These are phyloP conservation scores for Kodamaea plutei DNA, from an alignment of 1,139 yeast genomes.

Conservation along the genomic window DNA sequence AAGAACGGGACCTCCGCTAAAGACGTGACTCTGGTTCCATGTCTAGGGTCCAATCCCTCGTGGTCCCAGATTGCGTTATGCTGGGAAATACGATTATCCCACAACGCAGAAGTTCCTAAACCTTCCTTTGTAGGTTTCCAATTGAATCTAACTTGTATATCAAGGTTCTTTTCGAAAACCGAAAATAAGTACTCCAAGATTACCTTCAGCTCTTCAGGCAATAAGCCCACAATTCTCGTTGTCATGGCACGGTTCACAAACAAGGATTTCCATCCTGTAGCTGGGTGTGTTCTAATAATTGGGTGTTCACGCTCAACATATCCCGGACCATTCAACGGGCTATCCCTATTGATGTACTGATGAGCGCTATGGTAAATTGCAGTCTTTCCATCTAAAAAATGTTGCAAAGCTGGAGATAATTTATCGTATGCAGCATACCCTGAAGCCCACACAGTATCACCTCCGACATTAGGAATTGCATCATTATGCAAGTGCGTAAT, in stretches of 20 bases:
- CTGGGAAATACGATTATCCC: conserved; percentile 53
- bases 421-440: conserved; percentile 51
- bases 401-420: conserved; percentile 45
- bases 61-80: conserved; percentile 42
- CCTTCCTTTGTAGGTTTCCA: conserved; percentile 47
- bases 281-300: conserved; percentile 39
- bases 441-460: conserved; percentile 49
- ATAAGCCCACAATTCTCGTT: conserved; percentile 33
- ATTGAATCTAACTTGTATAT: conserved; percentile 50
- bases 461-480: conserved; percentile 43
- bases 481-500: conserved; percentile 46
- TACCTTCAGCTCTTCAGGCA: conserved; percentile 28
- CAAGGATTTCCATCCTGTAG: conserved; percentile 40
- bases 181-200: conserved; percentile 32
- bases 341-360: conserved; percentile 35
- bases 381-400: conserved; percentile 46
- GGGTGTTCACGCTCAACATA: conserved; percentile 38
- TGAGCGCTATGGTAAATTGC: conserved; percentile 46
- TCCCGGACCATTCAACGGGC: conserved; percentile 37
- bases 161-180: conserved; percentile 33
- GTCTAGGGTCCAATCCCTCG: conserved; percentile 42
- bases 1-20: conserved; percentile 52
- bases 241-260: conserved; percentile 37
- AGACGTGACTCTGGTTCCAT: conserved; percentile 55
- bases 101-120: conserved; percentile 49